Evolutionary conservation across 2,329 filamentous ascomycete genomes (phyloP).

Genomic region (Cladophialophora psammophila): DNA sequence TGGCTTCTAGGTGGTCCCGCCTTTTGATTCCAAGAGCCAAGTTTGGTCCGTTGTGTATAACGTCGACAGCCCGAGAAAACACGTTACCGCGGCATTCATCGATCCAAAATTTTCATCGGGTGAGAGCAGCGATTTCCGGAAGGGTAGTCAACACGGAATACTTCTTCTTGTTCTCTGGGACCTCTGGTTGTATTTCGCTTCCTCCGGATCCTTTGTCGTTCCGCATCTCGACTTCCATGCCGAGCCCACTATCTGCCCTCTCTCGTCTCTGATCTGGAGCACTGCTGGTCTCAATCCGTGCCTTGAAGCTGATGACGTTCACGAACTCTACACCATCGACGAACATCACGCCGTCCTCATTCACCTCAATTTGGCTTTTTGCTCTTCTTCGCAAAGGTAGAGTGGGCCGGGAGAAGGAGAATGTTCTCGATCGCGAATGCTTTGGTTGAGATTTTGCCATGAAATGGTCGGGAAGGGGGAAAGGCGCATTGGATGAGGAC

Average conservation of each 20-base stretch:
- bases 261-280: conserved; percentile 3
- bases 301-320: conserved; percentile 34
- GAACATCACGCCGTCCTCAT: conserved; percentile 31
- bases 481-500: not conserved
- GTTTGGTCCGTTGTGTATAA: not conserved
- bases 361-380: conserved; percentile 14
- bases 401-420: conserved; percentile 22
- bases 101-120: not conserved
- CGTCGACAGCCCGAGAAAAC: not conserved
- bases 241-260: conserved; percentile 17
- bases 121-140: not conserved
- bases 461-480: not conserved
- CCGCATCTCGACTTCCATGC: conserved; percentile 8
- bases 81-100: not conserved
- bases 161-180: not conserved
- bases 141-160: not conserved
- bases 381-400: conserved; percentile 2
- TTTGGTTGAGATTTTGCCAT: not conserved
- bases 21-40: not conserved
- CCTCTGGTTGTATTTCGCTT: not conserved
- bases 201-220: not conserved
- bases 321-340: conserved; percentile 35
- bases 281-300: conserved; percentile 24
- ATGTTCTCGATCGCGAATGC: conserved; percentile 15
- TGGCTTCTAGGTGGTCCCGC: not conserved